Base-by-base conservation (phyloP, 352 stramenopile species). In the Phytophthora litchii region DNA sequence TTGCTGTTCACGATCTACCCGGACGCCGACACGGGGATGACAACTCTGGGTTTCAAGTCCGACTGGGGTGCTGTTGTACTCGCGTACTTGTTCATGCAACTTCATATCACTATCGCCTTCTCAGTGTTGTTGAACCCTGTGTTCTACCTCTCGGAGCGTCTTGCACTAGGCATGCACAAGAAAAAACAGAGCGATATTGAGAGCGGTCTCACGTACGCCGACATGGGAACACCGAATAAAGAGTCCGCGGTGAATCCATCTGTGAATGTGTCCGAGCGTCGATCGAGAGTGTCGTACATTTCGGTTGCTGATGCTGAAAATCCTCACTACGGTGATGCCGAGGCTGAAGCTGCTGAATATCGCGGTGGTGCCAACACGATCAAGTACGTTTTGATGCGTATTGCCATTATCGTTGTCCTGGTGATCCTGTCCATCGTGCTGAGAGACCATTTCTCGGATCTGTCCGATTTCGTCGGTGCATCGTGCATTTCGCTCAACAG, bases 1-100 rank as follows among this genome's bases (percentile, higher is more conserved):
- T 49, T 89, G 61, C 61, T 88, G 27, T 89, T 86, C 58, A 73
- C 73, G 11, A 84, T 88, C 54, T 81, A 72, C 60, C 65, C 67
- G 5, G 57, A 74, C 35, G 35, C 48, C 14, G 44, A 44, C 11
- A 70, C 41, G 12, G 58, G 43, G 2, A 54, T 79, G 25, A 73
- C 65, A 4, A 50, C 46, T 20, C 57, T 82, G 4, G 76, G 73
- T 8, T 86, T 86, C 44, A 42, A 60, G 14, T 60, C 66, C 12
- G 44, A 70, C 54, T 62, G 65, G 48, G 75, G 75, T 16, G 54
- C 41, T 3, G 69, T 75, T 12, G 64, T 76, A 3, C 45, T 80
- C 10, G 72, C 66, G 5, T 85, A 68, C 36, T 57, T 74, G 1
- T 72, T 67, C 47, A 78, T 75, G 64, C 64, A 69, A 25, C 60